Evolutionary conservation across 306 rosid species (phyloP), one percentile per base, ranked within the genome.

Genomic region (Luffa aegyptiaca): DNA sequence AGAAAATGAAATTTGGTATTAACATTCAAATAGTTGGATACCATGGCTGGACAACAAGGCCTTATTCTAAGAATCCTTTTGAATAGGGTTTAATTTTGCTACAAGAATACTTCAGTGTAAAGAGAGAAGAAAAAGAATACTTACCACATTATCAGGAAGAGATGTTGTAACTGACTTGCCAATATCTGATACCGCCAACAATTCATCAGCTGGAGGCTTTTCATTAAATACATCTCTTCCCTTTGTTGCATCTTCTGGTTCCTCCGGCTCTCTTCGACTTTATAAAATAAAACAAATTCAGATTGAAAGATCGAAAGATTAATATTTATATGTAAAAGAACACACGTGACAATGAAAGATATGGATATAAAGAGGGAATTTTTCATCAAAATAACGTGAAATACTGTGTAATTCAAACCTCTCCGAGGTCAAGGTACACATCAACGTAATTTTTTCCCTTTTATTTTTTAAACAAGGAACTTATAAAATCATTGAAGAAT

Each of bases 231-330:
- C 93, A 80, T 95, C 99, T 83, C 99, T 93, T 83, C 99, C 99
- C 83, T 95, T 95, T 20, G 96, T 93, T 69, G 99, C 97, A 86
- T 95, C 99, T 88, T 95, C 99, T 49, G 99, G 97, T 89, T 95
- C 99, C 92, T 95, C 99, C 2, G 99, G 99, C 81, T 95, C 97
- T 87, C 99, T 91, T 82, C 90, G 96, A 90, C 99, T 95, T 63
- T 75, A 13, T 70, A 44, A 37, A 81, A 68, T 56, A 85, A 74
- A 53, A 77, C 71, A 76, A 80, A 61, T 76, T 87, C 41, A 80
- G 73, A 77, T 69, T 59, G 57, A 20, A 77, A 26, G 33, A 52
- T 45, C 17, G 75, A 81, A 80, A 39, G 51, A 6, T 57, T 65
- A 49, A 49, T 3, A 33, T 14, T 7, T 26, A 49, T 20, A 26